Conservation (phyloP, 75 land plant species). For the Cupressus sempervirens region DNA sequence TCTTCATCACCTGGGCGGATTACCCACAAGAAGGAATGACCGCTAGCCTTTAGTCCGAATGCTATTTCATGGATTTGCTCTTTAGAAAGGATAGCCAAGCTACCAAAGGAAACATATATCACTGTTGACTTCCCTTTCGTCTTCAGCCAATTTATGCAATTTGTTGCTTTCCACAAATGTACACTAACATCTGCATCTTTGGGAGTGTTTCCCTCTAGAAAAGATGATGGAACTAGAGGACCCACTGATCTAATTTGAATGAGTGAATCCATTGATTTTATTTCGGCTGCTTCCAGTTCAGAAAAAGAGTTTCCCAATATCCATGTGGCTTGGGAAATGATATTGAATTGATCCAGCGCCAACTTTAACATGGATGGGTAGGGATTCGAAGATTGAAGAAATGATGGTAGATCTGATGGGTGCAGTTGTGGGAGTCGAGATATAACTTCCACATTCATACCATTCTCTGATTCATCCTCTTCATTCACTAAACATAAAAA, state of each 20-base stretch:
- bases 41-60: constrained; percentile 20
- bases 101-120: constrained; percentile 35
- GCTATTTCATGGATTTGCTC: constrained; percentile 32
- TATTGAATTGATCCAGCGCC: constrained; percentile 13
- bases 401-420: constrained; percentile 47
- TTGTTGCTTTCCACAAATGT: background rate
- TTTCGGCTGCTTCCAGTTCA: constrained; percentile 20
- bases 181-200: background rate
- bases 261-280: background rate
- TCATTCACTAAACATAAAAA: too few relatives aligned
- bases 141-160: constrained; percentile 36
- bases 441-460: constrained; percentile 15
- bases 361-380: constrained; percentile 11
- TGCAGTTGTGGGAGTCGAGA: constrained; percentile 44
- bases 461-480: too few relatives aligned
- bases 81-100: constrained; percentile 16
- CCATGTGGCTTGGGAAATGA: constrained; percentile 37
- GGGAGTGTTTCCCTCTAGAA: background rate
- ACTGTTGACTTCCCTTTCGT: constrained; percentile 13
- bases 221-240: background rate
- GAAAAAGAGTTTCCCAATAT: constrained; percentile 39
- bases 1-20: background rate
- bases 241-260: background rate
- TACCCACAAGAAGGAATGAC: constrained; percentile 35
- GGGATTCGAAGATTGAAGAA: constrained; percentile 39